Conservation (phyloP, 1,284 basidiomycete genomes). For the Rugosomyces carneus region DNA sequence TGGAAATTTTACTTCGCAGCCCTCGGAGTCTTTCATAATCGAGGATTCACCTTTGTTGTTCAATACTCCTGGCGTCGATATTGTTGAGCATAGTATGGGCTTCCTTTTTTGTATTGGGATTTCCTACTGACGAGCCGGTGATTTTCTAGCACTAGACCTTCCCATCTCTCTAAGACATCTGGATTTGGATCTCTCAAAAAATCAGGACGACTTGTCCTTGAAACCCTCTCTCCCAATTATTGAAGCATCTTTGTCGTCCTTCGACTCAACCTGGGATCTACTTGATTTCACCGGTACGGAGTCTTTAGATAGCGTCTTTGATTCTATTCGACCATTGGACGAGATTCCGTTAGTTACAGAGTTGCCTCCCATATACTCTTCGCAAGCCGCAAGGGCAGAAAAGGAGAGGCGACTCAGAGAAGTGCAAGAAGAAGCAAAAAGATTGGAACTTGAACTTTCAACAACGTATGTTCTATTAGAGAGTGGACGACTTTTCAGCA, state of each 20-base stretch:
- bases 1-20: not conserved
- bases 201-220: not conserved
- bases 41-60: not conserved
- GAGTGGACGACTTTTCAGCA: not conserved
- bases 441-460: constrained; percentile 19
- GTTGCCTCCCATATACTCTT: not conserved
- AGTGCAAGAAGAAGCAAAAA: constrained; percentile 15
- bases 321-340: not conserved
- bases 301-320: not conserved
- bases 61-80: not conserved
- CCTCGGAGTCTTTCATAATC: not conserved
- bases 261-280: not conserved
- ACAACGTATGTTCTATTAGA: constrained; percentile 4
- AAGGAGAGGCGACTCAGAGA: constrained; percentile 19
- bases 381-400: constrained; percentile 8
- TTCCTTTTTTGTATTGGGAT: not conserved
- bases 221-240: not conserved
- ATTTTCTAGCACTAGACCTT: not conserved
- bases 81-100: not conserved
- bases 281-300: not conserved
- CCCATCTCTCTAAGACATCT: not conserved
- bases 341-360: not conserved
- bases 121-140: not conserved
- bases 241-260: not conserved
- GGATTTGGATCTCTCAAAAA: not conserved